Evolutionary conservation across 805 yeast species (phyloP), one percentile per base, ranked within the genome.

Genomic region (Saccharomyces kudriavzevii): DNA sequence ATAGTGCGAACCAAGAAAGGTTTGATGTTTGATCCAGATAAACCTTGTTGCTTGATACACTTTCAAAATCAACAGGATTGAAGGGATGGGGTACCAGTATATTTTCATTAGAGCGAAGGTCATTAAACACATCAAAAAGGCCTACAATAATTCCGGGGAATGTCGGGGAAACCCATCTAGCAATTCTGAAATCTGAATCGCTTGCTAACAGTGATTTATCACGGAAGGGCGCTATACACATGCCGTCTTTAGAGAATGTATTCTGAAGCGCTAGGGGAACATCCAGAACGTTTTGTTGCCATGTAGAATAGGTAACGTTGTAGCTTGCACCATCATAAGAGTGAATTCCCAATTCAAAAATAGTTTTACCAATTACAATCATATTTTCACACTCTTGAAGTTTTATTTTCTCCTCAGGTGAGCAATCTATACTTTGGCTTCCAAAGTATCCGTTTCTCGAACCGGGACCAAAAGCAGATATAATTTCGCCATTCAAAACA

Each of bases 281-380:
- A 67, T 92, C 96, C 51, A 90, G 73, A 58, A 88, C 83, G 67
- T 92, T 92, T 47, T 96, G 96, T 9, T 94, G 95, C 97, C 97
- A 94, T 40, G 85, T 78, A 1, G 95, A 77, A 64, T 86, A 90
- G 0, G 91, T 83, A 17, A 94, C 87, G 62, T 89, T 87, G 94
- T 97, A 91, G 1, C 84, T 79, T 0, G 84, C 72, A 56, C 82
- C 81, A 55, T 81, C 78, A 60, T 78, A 81, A 2, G 94, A 84
- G 65, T 89, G 85, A n/a, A 94, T 92, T 0, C 82, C 74, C 45
- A 87, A 72, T 58, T 85, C 87, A 63, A 84, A 87, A 0, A 83
- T 82, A 0, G 91, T 83, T 66, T 81, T 84, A 0, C 96, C 95
- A 4, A 87, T 68, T 61, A 83, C 73, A 4, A 86, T 72, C 4